phyloP scores from a whole-genome alignment of 768 basidiomycete genomes.

The Sutorius australiensis region DNA sequence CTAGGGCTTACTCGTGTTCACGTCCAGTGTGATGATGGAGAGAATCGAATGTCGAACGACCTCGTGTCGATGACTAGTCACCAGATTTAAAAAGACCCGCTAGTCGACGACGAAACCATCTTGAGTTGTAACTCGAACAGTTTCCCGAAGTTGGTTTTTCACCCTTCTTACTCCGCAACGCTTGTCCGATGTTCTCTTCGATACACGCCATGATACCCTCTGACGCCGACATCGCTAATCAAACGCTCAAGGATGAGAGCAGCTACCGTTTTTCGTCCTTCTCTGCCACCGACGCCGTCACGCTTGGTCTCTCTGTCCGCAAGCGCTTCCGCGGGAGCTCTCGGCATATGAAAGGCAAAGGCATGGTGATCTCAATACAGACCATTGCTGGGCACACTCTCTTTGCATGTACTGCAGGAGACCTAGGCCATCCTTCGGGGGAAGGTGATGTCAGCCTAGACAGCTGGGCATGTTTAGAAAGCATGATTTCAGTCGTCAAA shows the following conservation, averaged over 20 bases:
- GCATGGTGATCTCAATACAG: constrained; percentile 77
- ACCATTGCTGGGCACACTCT: constrained; percentile 73
- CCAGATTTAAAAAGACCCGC: too few species aligned
- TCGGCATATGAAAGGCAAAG: constrained; percentile 72
- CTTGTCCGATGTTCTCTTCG: constrained; percentile 54
- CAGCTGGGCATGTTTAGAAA: constrained; percentile 74
- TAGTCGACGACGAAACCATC: not conserved
- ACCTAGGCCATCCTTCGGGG: constrained; percentile 62
- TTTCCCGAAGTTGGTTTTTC: not conserved
- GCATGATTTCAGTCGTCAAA: constrained; percentile 74
- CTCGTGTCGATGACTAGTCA: not conserved
- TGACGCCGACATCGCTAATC: constrained; percentile 70
- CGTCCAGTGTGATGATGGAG: not conserved
- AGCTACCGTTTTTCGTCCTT: constrained; percentile 70
- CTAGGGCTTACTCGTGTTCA: too few species aligned
- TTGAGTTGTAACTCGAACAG: not conserved
- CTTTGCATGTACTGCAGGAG: constrained; percentile 82
- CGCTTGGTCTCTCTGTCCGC: constrained; percentile 71
- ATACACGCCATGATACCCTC: constrained; percentile 60
- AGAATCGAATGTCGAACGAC: not conserved
- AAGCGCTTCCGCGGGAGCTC: constrained; percentile 77
- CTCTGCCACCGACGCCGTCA: constrained; percentile 74
- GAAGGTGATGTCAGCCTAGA: constrained; percentile 76
- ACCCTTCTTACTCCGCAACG: constrained; percentile 13
- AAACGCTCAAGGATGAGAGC: constrained; percentile 67